A percentile compares a stretch with the other conserved stretches of the same genome.
Evolutionary conservation across 768 basidiomycete species (phyloP).

Genomic region (Pisolithus sp.): DNA sequence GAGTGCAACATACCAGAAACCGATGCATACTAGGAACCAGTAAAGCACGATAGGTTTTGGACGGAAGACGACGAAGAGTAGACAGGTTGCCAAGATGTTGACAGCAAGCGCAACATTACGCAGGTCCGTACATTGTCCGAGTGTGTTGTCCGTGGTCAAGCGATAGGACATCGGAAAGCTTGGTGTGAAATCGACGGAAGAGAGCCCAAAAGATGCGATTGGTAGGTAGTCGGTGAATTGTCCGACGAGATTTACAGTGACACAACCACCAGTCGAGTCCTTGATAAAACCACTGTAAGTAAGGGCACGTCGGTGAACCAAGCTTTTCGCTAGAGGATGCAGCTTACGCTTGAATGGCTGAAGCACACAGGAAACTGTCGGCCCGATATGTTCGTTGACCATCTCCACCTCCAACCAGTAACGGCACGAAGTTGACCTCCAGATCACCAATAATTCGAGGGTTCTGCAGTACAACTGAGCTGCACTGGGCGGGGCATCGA

Average conservation of each 20-base stretch:
- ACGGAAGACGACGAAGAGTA: slow-evolving; percentile 67
- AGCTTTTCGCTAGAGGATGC: background rate
- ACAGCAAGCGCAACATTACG: slow-evolving; percentile 65
- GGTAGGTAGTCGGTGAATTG: slow-evolving; percentile 69
- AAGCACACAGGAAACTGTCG: slow-evolving; percentile 80
- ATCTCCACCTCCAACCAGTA: slow-evolving; percentile 86
- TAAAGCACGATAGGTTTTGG: slow-evolving; percentile 62
- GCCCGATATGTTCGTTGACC: slow-evolving; percentile 65
- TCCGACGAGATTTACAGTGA: slow-evolving; percentile 57
- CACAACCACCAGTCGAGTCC: slow-evolving; percentile 71
- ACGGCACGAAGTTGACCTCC: slow-evolving; percentile 59
- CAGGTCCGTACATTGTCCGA: slow-evolving; percentile 65
- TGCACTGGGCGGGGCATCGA: slow-evolving; percentile 74
- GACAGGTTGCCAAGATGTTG: slow-evolving; percentile 60
- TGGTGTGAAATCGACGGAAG: slow-evolving; percentile 68
- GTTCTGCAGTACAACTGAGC: slow-evolving; percentile 59
- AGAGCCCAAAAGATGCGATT: slow-evolving; percentile 51
- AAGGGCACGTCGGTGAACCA: slow-evolving; percentile 6
- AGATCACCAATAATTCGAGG: slow-evolving; percentile 65
- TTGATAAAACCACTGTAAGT: slow-evolving; percentile 54
- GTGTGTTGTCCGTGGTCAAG: slow-evolving; percentile 41
- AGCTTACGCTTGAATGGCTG: slow-evolving; percentile 74
- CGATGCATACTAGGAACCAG: slow-evolving; percentile 77
- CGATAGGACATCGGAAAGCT: slow-evolving; percentile 68
- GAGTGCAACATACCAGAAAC: slow-evolving; percentile 79